phyloP scores from a whole-genome alignment of 176 grass and related monocot genomes.

The Musa schizocarpa region DNA sequence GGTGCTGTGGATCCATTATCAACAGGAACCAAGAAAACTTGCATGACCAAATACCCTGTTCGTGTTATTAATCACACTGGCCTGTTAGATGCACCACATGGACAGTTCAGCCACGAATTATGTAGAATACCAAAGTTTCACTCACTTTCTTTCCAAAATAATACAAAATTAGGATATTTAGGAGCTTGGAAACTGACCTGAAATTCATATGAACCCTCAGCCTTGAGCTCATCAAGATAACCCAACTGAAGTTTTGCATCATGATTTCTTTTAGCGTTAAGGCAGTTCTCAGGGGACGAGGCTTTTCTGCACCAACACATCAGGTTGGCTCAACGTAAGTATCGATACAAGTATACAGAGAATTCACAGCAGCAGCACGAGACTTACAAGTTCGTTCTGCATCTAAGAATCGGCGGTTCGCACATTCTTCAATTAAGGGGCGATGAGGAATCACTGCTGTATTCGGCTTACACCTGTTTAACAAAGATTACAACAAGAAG shows the following conservation, averaged over 20 bases:
- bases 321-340: background rate
- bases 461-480: background rate
- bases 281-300: background rate
- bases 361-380: background rate
- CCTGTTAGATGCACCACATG: no score
- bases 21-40: no score
- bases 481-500: background rate
- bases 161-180: no score
- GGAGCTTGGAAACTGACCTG: background rate
- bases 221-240: background rate
- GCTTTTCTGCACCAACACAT: background rate
- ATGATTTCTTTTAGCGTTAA: background rate
- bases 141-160: background rate
- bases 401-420: background rate
- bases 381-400: conserved; percentile 8
- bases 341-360: background rate
- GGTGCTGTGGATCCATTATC: no score
- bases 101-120: no score
- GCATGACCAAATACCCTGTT: no score
- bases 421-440: background rate
- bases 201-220: background rate
- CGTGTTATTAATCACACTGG: no score
- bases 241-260: background rate
- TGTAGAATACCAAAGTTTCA: no score
- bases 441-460: background rate